A percentile compares a stretch with the other conserved stretches of the same genome.
Evolutionary conservation across 371 early-diverging fungal species (phyloP).

Genomic region (Mucor racemosus): DNA sequence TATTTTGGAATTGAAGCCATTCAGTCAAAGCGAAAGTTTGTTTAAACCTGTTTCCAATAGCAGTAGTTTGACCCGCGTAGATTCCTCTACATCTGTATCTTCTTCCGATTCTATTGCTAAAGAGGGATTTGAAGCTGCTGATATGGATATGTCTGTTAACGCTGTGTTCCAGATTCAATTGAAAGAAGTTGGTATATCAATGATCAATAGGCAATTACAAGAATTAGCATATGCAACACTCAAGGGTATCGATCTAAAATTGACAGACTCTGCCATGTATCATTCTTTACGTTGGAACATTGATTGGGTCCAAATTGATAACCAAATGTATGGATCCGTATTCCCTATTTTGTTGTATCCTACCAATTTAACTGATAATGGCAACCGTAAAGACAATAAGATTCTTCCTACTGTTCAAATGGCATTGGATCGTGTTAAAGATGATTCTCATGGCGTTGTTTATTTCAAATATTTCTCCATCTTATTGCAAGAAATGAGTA

Average conservation of each 20-base stretch:
- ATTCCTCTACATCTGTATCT: conserved; percentile 23
- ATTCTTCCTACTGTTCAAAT: conserved; percentile 68
- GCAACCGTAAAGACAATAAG: conserved; percentile 36
- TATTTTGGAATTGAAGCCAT: conserved; percentile 79
- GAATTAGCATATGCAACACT: conserved; percentile 88
- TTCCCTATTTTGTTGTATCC: conserved; percentile 94
- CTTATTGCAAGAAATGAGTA: conserved; percentile 88
- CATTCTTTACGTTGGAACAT: conserved; percentile 76
- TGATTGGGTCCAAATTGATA: conserved; percentile 95
- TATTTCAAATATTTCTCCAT: conserved; percentile 92
- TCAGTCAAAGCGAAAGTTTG: conserved; percentile 65
- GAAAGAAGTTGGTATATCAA: conserved; percentile 89
- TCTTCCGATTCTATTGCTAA: conserved; percentile 30
- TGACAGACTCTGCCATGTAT: conserved; percentile 77
- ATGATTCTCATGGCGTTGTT: conserved; percentile 85
- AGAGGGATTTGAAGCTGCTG: conserved; percentile 64
- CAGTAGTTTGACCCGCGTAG: conserved; percentile 2
- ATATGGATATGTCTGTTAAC: conserved; percentile 62
- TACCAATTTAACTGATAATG: conserved; percentile 74
- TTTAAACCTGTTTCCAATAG: conserved; percentile 50
- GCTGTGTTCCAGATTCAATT: conserved; percentile 73
- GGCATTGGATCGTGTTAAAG: conserved; percentile 78
- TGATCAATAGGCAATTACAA: conserved; percentile 72
- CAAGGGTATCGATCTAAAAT: conserved; percentile 73
- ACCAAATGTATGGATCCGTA: conserved; percentile 83